Conservation (phyloP, 306 rosid genomes). For the Begonia masoniana region DNA sequence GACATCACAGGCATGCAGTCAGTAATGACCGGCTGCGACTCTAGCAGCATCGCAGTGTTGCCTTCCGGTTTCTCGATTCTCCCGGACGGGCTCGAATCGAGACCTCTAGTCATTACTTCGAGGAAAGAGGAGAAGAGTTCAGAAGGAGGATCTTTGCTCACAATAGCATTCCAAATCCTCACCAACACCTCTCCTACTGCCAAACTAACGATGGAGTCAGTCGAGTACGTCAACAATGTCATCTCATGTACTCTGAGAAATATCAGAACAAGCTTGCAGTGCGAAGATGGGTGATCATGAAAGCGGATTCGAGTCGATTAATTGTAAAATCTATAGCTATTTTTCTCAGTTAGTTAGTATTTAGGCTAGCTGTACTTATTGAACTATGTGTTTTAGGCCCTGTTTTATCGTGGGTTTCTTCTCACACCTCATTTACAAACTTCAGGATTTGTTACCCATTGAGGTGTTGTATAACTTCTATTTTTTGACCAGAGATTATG, state of each 20-base stretch:
- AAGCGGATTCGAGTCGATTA: not conserved
- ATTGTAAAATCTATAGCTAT: not conserved
- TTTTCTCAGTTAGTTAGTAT: not conserved
- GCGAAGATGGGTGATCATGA: constrained; percentile 59
- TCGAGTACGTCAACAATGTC: constrained; percentile 70
- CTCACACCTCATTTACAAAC: too few relatives aligned
- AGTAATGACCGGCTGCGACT: constrained; percentile 82
- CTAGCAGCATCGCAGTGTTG: constrained; percentile 73
- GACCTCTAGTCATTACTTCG: constrained; percentile 68
- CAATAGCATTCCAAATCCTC: constrained; percentile 67
- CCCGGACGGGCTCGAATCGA: constrained; percentile 69
- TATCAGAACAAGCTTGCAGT: constrained; percentile 74
- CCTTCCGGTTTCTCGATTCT: constrained; percentile 89
- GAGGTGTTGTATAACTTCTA: too few relatives aligned
- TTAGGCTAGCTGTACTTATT: not conserved
- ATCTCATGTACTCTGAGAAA: constrained; percentile 66
- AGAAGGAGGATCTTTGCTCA: constrained; percentile 78
- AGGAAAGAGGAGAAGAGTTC: constrained; percentile 51
- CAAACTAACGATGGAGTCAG: constrained; percentile 67
- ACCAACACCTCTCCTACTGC: constrained; percentile 74
- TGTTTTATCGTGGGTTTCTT: too few relatives aligned
- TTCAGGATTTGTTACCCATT: too few relatives aligned
- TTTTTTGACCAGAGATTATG: too few relatives aligned
- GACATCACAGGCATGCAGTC: constrained; percentile 72
- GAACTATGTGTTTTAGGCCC: not conserved